A percentile compares a stretch with the other conserved stretches of the same genome.
These are phyloP conservation scores for Acorus calamus DNA, from an alignment of 106 monocot species.

Conservation along the genomic window DNA sequence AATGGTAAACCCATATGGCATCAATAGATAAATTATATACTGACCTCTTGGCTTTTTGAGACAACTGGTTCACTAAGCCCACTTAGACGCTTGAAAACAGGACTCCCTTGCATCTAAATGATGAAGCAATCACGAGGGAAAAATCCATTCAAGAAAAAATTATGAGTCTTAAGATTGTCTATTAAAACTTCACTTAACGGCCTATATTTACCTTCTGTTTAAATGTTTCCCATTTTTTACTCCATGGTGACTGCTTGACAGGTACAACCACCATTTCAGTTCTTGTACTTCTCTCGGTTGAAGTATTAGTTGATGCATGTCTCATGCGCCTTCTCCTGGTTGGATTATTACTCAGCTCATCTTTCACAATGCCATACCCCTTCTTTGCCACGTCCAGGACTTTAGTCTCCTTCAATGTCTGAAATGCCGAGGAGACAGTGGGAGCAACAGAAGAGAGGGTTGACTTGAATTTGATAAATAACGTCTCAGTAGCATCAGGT, in stretches of 20 bases:
- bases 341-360: constrained; percentile 55
- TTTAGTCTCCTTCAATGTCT: constrained; percentile 58
- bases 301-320: constrained; percentile 21
- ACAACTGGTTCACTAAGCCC: constrained; percentile 76
- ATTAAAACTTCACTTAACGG: no score
- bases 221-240: constrained; percentile 87
- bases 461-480: constrained; percentile 52
- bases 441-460: constrained; percentile 51
- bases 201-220: constrained; percentile 63
- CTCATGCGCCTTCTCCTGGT: constrained; percentile 37
- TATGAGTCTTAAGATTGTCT: no score
- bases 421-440: constrained; percentile 46
- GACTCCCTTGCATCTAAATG: constrained; percentile 84
- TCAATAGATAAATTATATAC: constrained; percentile 2
- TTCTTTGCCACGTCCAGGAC: constrained; percentile 56
- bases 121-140: no score
- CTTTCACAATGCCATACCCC: constrained; percentile 72
- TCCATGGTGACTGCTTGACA: constrained; percentile 55
- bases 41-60: constrained; percentile 81
- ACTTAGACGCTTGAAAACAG: constrained; percentile 58
- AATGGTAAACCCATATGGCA: no score
- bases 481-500: constrained; percentile 24
- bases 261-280: constrained; percentile 79
- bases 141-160: no score
- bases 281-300: constrained; percentile 59